These are phyloP conservation scores for Fusarium lyarnte DNA, from an alignment of 2,329 filamentous ascomycete species.

Conservation along the genomic window DNA sequence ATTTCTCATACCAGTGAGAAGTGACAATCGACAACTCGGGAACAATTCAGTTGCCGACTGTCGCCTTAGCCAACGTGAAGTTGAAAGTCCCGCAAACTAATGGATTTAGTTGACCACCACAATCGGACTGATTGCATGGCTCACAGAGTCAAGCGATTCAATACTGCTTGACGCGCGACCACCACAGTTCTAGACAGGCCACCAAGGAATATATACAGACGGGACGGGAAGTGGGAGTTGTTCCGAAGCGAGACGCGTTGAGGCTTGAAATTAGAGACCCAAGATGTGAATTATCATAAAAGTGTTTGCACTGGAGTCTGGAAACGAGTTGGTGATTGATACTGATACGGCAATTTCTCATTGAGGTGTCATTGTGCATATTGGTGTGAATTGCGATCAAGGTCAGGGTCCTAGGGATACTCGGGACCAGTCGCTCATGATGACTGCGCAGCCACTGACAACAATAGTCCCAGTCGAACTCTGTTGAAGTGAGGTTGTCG, in stretches of 20 bases:
- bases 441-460: not conserved
- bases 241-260: conserved; percentile 7
- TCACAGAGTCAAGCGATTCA: not conserved
- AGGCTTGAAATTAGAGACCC: not conserved
- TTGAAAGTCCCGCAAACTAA: conserved; percentile 6
- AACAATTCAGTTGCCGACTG: not conserved
- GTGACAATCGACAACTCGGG: not conserved
- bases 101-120: conserved; percentile 2
- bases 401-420: not conserved
- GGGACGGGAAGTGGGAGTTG: not conserved
- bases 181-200: not conserved
- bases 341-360: not conserved
- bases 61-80: not conserved
- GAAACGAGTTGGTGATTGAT: not conserved
- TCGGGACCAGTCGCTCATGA: not conserved
- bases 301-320: not conserved
- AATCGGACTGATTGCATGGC: conserved; percentile 3
- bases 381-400: not conserved
- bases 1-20: not conserved
- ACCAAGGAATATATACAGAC: not conserved
- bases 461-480: not conserved
- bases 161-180: not conserved
- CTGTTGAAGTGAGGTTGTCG: not conserved
- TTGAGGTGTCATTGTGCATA: not conserved
- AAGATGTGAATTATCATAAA: not conserved